Conservation (phyloP, 257 asterid species). For the Osmanthus fragrans region DNA sequence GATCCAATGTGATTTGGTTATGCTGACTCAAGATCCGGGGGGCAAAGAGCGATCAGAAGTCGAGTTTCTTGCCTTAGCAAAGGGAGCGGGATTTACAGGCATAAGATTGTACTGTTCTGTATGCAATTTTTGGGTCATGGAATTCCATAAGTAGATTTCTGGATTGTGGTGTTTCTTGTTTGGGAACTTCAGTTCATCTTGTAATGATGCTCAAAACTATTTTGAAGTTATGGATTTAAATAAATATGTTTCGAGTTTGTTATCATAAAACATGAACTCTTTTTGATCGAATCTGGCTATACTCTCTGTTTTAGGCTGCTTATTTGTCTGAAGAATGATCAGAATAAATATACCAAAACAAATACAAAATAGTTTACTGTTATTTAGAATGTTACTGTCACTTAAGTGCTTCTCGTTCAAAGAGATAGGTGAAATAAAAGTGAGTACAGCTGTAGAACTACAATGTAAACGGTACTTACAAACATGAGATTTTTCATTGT, state of each 20-base stretch:
- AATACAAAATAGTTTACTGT: too few species aligned
- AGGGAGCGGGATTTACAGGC: slow-evolving; percentile 38
- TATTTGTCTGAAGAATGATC: too few species aligned
- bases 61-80: slow-evolving; percentile 37
- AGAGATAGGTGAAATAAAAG: not conserved
- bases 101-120: slow-evolving; percentile 25
- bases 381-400: not conserved
- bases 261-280: too few species aligned
- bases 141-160: slow-evolving; percentile 36
- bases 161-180: too few species aligned
- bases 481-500: not conserved
- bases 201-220: too few species aligned
- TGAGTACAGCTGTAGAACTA: not conserved
- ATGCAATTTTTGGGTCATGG: slow-evolving; percentile 44
- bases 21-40: slow-evolving; percentile 43
- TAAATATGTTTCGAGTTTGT: too few species aligned
- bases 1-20: slow-evolving; percentile 30
- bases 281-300: too few species aligned
- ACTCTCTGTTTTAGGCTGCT: too few species aligned
- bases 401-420: not conserved
- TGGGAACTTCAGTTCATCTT: too few species aligned
- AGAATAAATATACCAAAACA: too few species aligned
- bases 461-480: not conserved
- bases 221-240: too few species aligned
- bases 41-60: slow-evolving; percentile 41